These are phyloP conservation scores for Diaporthe destruens DNA, from an alignment of 2,329 filamentous ascomycete species.

Conservation along the genomic window DNA sequence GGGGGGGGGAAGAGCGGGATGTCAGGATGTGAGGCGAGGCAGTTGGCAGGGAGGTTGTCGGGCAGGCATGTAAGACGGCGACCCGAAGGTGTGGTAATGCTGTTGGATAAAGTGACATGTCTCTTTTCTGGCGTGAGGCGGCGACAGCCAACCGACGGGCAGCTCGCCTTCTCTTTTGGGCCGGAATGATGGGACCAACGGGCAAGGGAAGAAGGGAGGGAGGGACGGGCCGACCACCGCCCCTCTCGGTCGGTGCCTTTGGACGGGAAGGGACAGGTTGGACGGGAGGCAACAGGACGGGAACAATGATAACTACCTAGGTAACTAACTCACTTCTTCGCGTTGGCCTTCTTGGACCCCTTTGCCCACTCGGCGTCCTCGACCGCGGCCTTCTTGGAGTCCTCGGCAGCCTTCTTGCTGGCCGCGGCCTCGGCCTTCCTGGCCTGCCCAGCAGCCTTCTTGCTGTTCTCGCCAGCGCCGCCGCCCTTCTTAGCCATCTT, in stretches of 20 bases:
- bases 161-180: no score
- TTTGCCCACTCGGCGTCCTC: constrained; percentile 87
- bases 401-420: constrained; percentile 79
- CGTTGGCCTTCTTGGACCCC: constrained; percentile 80
- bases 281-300: constrained; percentile 3
- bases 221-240: constrained; percentile 24
- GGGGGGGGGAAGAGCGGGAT: no score
- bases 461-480: constrained; percentile 81
- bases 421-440: constrained; percentile 92
- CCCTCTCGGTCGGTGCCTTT: background rate
- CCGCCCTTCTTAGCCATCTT: constrained; percentile 81
- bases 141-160: background rate
- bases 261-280: constrained; percentile 5
- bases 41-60: no score
- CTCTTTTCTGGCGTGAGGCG: background rate
- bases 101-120: background rate
- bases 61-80: no score
- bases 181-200: background rate
- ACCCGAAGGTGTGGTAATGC: no score
- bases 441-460: constrained; percentile 91
- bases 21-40: no score
- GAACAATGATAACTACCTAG: no score
- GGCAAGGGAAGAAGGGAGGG: background rate
- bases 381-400: constrained; percentile 72
- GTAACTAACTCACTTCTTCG: constrained; percentile 90